Evolutionary conservation across 192 early-diverging fungal species (phyloP).

Genomic region (Coemansia asiatica): DNA sequence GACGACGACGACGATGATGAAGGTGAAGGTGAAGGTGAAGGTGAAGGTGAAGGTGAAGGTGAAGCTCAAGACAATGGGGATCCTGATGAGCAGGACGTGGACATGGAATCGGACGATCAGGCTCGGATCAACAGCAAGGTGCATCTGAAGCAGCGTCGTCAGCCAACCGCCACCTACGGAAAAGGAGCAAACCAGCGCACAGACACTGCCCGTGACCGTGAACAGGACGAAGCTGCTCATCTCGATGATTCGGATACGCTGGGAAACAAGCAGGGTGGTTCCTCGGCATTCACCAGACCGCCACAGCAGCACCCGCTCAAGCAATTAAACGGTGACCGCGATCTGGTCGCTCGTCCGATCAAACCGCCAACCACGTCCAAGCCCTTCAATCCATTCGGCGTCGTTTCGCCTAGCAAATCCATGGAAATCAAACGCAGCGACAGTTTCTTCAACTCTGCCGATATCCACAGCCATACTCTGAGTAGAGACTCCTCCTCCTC

Average conservation of each 20-base stretch:
- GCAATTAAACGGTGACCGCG: background rate
- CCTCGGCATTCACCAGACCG: background rate
- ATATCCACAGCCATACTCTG: slow-evolving; percentile 15
- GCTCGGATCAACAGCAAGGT: background rate
- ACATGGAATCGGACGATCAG: slow-evolving; percentile 6
- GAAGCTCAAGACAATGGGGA: background rate
- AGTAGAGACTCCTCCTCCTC: slow-evolving; percentile 18
- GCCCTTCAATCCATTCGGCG: slow-evolving; percentile 53
- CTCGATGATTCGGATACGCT: no score
- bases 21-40: background rate
- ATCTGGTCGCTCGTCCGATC: slow-evolving; percentile 17
- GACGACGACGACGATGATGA: slow-evolving; percentile 15
- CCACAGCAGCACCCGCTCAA: background rate
- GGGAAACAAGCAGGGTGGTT: no score
- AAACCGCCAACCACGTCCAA: slow-evolving; percentile 38
- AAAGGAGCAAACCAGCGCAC: background rate
- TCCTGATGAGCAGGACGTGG: background rate
- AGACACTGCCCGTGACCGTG: no score
- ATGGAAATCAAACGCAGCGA: slow-evolving; percentile 51
- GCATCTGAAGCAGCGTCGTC: slow-evolving; percentile 1
- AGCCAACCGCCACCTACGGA: slow-evolving; percentile 1
- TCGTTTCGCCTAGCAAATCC: slow-evolving; percentile 29
- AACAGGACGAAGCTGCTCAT: no score
- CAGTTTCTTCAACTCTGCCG: slow-evolving; percentile 48
- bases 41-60: background rate